These are phyloP conservation scores for Aspergillus sclerotialis DNA, from an alignment of 2,329 filamentous ascomycete genomes.

Conservation along the genomic window DNA sequence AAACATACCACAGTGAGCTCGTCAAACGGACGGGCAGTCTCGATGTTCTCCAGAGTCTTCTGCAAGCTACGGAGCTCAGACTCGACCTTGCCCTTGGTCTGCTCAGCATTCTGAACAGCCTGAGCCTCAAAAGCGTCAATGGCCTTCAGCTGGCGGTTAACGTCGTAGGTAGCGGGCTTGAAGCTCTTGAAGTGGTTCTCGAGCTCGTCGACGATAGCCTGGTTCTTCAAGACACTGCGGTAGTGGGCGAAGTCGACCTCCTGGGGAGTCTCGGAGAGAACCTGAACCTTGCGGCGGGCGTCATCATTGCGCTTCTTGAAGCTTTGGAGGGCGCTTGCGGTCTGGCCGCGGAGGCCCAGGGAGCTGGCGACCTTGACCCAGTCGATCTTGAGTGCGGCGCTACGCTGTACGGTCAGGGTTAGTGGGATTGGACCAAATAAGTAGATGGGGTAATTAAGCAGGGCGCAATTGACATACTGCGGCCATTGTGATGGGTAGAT, in stretches of 20 bases:
- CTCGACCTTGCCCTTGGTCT: slow-evolving; percentile 94
- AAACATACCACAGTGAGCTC: slow-evolving; percentile 87
- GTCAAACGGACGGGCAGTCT: slow-evolving; percentile 90
- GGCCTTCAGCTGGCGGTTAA: slow-evolving; percentile 88
- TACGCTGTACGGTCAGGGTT: slow-evolving; percentile 58
- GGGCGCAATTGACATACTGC: slow-evolving; percentile 25
- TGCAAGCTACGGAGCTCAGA: slow-evolving; percentile 88
- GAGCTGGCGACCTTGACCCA: slow-evolving; percentile 92
- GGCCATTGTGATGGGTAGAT: slow-evolving; percentile 34
- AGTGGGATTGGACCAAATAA: slow-evolving; percentile 9
- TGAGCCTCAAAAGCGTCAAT: slow-evolving; percentile 97
- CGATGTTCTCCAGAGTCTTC: slow-evolving; percentile 94
- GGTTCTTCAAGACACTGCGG: slow-evolving; percentile 90
- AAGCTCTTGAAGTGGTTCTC: slow-evolving; percentile 90
- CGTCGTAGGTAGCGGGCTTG: slow-evolving; percentile 90
- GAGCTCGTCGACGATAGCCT: slow-evolving; percentile 89
- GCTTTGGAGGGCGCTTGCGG: slow-evolving; percentile 78
- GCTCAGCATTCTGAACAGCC: slow-evolving; percentile 92
- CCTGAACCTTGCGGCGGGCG: slow-evolving; percentile 84
- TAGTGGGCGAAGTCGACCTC: slow-evolving; percentile 90
- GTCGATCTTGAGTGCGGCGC: slow-evolving; percentile 98
- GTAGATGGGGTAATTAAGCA: slow-evolving; percentile 13
- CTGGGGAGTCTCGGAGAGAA: slow-evolving; percentile 76
- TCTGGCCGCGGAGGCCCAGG: slow-evolving; percentile 93
- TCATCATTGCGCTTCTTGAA: slow-evolving; percentile 99